phyloP scores from a whole-genome alignment of 2,329 filamentous ascomycete species.

The Ilyonectria mors-panacis region DNA sequence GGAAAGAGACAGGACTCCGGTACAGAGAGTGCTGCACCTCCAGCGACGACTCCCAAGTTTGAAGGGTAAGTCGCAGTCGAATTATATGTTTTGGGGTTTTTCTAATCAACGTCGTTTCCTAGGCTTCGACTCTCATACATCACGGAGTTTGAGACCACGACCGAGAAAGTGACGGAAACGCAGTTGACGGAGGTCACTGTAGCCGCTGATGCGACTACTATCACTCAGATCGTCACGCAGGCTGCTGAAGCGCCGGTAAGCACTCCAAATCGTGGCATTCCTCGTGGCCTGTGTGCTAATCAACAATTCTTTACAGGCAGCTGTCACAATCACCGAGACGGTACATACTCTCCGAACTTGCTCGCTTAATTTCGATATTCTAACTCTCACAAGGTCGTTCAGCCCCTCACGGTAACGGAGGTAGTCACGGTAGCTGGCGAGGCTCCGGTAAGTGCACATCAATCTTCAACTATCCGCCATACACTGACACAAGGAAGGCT shows the following conservation, averaged over 20 bases:
- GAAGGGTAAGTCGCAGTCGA: conserved; percentile 41
- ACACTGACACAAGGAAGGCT: conserved; percentile 23
- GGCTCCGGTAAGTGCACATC: conserved; percentile 36
- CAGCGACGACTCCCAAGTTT: conserved; percentile 33
- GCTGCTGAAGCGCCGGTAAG: conserved; percentile 38
- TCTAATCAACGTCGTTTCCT: conserved; percentile 12
- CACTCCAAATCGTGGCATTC: no score
- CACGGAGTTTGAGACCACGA: conserved; percentile 41
- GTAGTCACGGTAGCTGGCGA: conserved; percentile 33
- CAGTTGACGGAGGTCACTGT: conserved; percentile 42
- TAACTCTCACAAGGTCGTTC: conserved; percentile 18
- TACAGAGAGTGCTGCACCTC: conserved; percentile 18
- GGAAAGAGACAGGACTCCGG: conserved; percentile 38
- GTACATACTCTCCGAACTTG: neutral
- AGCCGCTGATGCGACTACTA: conserved; percentile 30
- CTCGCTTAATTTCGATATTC: neutral
- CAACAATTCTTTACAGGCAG: conserved; percentile 17
- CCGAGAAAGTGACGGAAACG: conserved; percentile 39
- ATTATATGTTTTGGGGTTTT: no score
- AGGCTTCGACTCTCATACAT: conserved; percentile 45
- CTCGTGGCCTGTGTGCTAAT: neutral
- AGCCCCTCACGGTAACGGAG: conserved; percentile 31
- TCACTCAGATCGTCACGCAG: conserved; percentile 37
- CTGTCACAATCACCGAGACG: conserved; percentile 37
- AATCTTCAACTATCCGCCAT: neutral